Conservation (phyloP, 164 flowering plant species). For the Magnolia kwangsiensis region DNA sequence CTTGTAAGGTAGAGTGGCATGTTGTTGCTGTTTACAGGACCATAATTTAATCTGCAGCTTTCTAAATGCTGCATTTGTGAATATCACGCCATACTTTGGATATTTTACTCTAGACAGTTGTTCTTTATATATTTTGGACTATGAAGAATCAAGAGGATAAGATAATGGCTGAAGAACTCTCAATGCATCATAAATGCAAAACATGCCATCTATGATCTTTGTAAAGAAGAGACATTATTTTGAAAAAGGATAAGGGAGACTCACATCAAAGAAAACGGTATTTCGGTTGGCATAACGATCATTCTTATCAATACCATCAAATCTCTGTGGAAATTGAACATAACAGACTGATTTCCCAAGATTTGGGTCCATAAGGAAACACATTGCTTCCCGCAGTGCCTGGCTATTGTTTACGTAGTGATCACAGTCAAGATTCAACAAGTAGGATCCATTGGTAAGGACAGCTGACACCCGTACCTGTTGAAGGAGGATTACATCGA, state of each 20-base stretch:
- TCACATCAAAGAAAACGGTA: slow-evolving; percentile 62
- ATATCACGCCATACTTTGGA: neutral
- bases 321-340: slow-evolving; percentile 64
- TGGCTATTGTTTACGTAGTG: slow-evolving; percentile 70
- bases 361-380: slow-evolving; percentile 64
- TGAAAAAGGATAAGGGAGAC: slow-evolving; percentile 8
- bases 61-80: too few relatives aligned
- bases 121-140: neutral
- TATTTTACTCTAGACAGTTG: neutral
- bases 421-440: slow-evolving; percentile 70
- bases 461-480: slow-evolving; percentile 58
- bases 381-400: slow-evolving; percentile 69
- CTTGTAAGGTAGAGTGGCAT: too few relatives aligned
- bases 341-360: slow-evolving; percentile 56
- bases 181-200: neutral
- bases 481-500: neutral
- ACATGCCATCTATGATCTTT: neutral
- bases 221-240: neutral
- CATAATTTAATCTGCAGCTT: too few relatives aligned
- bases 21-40: too few relatives aligned
- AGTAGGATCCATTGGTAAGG: slow-evolving; percentile 58
- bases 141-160: neutral
- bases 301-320: slow-evolving; percentile 65
- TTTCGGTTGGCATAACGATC: slow-evolving; percentile 67
- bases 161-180: neutral